These are phyloP conservation scores for Scenedesmus sp. DNA, from an alignment of 163 green algal genomes.

Conservation along the genomic window DNA sequence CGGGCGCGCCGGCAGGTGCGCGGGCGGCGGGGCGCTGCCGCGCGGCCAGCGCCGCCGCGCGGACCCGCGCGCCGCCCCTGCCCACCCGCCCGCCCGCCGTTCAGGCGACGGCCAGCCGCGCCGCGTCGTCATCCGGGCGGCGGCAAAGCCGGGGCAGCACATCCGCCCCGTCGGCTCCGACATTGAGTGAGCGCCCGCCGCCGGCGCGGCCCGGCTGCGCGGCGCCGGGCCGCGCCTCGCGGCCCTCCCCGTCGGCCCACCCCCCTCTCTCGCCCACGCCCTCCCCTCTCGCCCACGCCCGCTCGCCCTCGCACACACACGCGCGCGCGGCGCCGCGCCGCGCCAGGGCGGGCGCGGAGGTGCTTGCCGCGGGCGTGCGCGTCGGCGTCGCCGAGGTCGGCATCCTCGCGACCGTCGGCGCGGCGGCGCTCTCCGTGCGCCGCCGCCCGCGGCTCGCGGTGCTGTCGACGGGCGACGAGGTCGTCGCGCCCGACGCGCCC, in stretches of 20 bases:
- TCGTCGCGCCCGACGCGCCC: conserved; percentile 82
- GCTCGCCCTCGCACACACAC: conserved; percentile 42
- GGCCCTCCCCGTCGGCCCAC: not conserved
- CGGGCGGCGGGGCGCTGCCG: no score
- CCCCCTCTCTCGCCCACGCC: not conserved
- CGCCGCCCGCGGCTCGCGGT: conserved; percentile 72
- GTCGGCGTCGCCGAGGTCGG: conserved; percentile 82
- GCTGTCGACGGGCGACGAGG: conserved; percentile 94
- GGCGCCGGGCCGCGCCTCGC: no score
- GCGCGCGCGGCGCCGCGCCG: no score
- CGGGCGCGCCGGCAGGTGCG: conserved; percentile 42
- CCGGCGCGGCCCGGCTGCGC: no score
- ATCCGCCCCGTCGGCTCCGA: conserved; percentile 86
- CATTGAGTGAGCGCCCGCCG: conserved; percentile 62
- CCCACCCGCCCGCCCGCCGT: conserved; percentile 44
- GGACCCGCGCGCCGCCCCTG: conserved; percentile 1
- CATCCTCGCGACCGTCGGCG: conserved; percentile 91
- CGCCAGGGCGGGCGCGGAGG: conserved; percentile 67
- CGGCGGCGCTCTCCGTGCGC: conserved; percentile 60
- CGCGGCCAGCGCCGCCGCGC: no score
- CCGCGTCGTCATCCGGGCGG: conserved; percentile 70
- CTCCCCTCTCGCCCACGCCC: no score
- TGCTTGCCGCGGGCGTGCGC: conserved; percentile 76
- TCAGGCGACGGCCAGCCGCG: conserved; percentile 4
- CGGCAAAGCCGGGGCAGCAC: conserved; percentile 72